Conservation (phyloP, 371 early-diverging fungal species). For the Apophysomyces sp. region DNA sequence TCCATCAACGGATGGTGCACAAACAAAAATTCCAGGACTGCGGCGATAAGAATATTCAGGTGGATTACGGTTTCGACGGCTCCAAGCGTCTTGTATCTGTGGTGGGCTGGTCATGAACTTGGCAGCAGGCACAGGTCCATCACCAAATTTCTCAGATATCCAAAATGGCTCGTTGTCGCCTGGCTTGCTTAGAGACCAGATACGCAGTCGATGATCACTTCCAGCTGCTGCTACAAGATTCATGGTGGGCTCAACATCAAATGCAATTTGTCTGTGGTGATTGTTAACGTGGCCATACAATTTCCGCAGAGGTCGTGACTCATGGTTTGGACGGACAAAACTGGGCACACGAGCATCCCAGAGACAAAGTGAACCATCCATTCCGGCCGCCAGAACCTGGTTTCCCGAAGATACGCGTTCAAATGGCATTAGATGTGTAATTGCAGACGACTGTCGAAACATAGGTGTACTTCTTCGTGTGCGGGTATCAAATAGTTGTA, state of each 20-base stretch:
- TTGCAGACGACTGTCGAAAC: conserved; percentile 14
- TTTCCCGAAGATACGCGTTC: conserved; percentile 6
- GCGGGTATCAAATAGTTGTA: conserved; percentile 6
- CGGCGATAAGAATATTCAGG: not conserved
- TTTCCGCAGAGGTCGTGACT: conserved; percentile 11
- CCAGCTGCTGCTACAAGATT: conserved; percentile 19
- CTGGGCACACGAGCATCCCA: conserved; percentile 24
- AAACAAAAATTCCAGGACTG: conserved; percentile 10
- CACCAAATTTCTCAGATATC: conserved; percentile 12
- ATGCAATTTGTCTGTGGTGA: conserved; percentile 10
- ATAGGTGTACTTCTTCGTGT: not conserved
- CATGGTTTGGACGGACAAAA: not conserved
- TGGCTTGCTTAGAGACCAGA: conserved; percentile 25
- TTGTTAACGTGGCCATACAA: conserved; percentile 25
- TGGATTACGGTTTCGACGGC: not conserved
- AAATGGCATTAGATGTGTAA: conserved; percentile 14
- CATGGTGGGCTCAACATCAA: conserved; percentile 20
- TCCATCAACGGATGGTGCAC: not conserved
- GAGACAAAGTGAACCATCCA: conserved; percentile 22
- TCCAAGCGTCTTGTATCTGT: not conserved
- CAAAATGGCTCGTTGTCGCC: conserved; percentile 20
- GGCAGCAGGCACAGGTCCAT: conserved; percentile 15
- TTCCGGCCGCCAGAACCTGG: conserved; percentile 11
- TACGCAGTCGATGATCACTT: conserved; percentile 16
- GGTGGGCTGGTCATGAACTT: conserved; percentile 18